Evolutionary conservation across 202 grass and related monocot genomes (phyloP), one percentile per base, ranked within the genome.

Genomic region (Digitaria exilis): DNA sequence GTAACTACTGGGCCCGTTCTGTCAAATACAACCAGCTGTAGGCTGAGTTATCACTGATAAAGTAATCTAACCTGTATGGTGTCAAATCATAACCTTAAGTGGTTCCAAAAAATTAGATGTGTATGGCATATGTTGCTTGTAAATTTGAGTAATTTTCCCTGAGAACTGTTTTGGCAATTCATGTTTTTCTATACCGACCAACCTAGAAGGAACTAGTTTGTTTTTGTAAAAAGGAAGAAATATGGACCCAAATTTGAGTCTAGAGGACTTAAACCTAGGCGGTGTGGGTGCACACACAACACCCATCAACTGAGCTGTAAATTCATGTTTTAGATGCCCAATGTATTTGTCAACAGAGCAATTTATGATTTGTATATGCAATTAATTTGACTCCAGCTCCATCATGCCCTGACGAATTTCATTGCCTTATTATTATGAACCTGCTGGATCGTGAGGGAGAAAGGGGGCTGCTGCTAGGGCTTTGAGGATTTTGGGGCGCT

Each of bases 1-100:
- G 96, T 98, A 80, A 68, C 80, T 90, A 10, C 35, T 81, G 68
- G 16, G 71, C 81, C 56, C 41, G 13, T 54, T 88, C 8, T 78
- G 14, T 16, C 8, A 86, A 86, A 82, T 81, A 44, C 10, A 61
- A 22, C 0, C 14, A 56, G n/a, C 34, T 44, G 30, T 85, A 72
- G 25, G 21, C 69, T 24, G n/a, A 65, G 30, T 65, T 69, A 24
- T 61, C 22, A 73, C 19, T 34, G 17, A 65, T n/a, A n/a, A 61
- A 82, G 19, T 82, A 71, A 34, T 78, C 24, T 86, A 17, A 55
- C 15, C 34, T 67, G 54, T 59, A 14, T 60, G 13, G 1, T 17
- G 9, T 13, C 16, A 43, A 52, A 70, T 30, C 8, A 37, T 13
- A 70, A 64, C 37, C 28, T 76, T 68, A 68, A 75, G 56, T 75